Evolutionary conservation across 441 rosid genomes (phyloP).

Genomic region (Geranium incanum): DNA sequence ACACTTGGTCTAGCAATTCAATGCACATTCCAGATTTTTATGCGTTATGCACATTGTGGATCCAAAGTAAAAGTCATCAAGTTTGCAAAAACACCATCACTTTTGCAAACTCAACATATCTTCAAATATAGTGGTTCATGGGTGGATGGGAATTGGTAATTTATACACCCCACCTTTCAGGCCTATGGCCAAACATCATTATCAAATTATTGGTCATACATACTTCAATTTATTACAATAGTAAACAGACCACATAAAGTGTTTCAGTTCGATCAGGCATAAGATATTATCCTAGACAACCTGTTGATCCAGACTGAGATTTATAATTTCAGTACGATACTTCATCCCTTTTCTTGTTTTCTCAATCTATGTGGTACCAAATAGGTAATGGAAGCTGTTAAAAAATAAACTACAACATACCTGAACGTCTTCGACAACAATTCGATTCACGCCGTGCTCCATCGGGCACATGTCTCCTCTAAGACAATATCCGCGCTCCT

Average conservation of each 20-base stretch:
- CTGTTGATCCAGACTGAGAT: not conserved
- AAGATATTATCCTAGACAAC: not conserved
- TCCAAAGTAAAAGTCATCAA: constrained; percentile 13
- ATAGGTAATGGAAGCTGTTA: not conserved
- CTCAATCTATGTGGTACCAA: not conserved
- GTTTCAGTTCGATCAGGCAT: constrained; percentile 3
- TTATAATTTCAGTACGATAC: not conserved
- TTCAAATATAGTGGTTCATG: constrained; percentile 7
- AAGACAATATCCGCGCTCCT: constrained; percentile 97
- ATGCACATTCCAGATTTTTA: not conserved
- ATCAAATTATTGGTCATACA: not conserved
- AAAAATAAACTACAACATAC: constrained; percentile 29
- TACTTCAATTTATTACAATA: not conserved
- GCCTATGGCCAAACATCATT: not conserved
- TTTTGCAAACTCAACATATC: constrained; percentile 14
- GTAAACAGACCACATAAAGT: constrained; percentile 5
- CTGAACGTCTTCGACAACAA: constrained; percentile 98
- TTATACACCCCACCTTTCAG: not conserved
- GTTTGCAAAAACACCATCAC: constrained; percentile 11
- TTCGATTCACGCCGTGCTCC: constrained; percentile 99
- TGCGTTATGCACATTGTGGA: not conserved
- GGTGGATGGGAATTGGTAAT: constrained; percentile 11
- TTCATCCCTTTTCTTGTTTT: not conserved
- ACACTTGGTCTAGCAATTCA: constrained; percentile 12
- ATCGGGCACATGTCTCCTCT: constrained; percentile 99